phyloP scores from a whole-genome alignment of 306 rosid genomes.

The Cicer arietinum region DNA sequence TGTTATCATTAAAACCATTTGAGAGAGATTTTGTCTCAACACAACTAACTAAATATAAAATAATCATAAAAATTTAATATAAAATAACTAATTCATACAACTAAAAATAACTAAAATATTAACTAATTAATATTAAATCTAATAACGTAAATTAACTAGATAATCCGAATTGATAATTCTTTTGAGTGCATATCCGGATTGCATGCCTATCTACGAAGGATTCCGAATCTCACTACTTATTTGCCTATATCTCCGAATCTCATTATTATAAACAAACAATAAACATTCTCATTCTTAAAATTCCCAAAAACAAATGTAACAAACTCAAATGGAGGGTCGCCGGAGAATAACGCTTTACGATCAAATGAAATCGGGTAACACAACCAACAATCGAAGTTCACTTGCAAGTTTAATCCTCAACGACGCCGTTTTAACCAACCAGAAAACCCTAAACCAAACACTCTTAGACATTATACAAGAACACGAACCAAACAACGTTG shows the following conservation, averaged over 20 bases:
- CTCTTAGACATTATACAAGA: conserved; percentile 70
- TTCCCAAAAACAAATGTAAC: conserved; percentile 18
- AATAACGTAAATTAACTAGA: too few relatives aligned
- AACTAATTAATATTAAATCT: too few relatives aligned
- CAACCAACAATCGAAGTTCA: conserved; percentile 57
- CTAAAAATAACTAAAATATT: too few relatives aligned
- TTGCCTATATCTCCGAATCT: neutral
- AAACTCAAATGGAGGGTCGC: conserved; percentile 60
- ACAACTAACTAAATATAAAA: too few relatives aligned
- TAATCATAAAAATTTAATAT: too few relatives aligned
- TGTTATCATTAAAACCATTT: too few relatives aligned
- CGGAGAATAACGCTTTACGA: conserved; percentile 78
- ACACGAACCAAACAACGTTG: conserved; percentile 23
- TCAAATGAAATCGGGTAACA: conserved; percentile 67
- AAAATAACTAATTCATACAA: too few relatives aligned
- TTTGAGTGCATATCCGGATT: too few relatives aligned
- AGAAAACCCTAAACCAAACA: conserved; percentile 54
- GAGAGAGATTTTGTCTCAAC: too few relatives aligned
- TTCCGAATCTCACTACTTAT: neutral
- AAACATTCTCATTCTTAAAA: conserved; percentile 16
- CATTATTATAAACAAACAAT: neutral
- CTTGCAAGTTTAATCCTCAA: conserved; percentile 57
- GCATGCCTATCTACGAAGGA: too few relatives aligned
- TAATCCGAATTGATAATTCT: too few relatives aligned
- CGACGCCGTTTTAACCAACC: conserved; percentile 51